Evolutionary conservation across 1,284 basidiomycete species (phyloP).

Genomic region (Taiwanofungus camphoratus): DNA sequence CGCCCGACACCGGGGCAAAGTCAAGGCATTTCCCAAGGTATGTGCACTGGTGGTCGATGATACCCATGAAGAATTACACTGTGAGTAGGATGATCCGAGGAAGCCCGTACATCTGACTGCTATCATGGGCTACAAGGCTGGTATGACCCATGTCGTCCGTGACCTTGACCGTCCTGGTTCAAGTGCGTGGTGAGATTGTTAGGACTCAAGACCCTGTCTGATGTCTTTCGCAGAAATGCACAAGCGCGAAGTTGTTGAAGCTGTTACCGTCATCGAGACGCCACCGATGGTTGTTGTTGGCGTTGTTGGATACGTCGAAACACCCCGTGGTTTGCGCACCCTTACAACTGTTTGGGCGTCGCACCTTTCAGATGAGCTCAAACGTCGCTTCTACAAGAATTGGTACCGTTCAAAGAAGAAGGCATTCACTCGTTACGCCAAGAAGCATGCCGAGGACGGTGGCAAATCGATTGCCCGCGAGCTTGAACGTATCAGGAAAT

Average conservation of each 20-base stretch:
- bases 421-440: conserved; percentile 98
- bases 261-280: conserved; percentile 94
- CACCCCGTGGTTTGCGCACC: conserved; percentile 94
- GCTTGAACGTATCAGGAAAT: conserved; percentile 99
- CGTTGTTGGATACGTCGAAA: conserved; percentile 99
- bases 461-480: conserved; percentile 93
- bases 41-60: conserved; percentile 15
- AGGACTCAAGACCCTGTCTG: not conserved
- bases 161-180: conserved; percentile 99
- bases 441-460: conserved; percentile 96
- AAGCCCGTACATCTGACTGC: conserved; percentile 99
- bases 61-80: not conserved
- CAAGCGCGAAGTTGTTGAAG: conserved; percentile 99
- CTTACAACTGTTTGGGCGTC: conserved; percentile 82
- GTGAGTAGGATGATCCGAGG: conserved; percentile 91
- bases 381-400: conserved; percentile 99
- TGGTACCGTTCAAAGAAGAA: conserved; percentile 99
- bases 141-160: conserved; percentile 99
- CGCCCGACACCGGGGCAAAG: conserved; percentile 94
- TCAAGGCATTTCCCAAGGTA: conserved; percentile 97
- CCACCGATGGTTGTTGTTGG: conserved; percentile 97
- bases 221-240: conserved; percentile 76
- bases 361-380: conserved; percentile 85
- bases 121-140: conserved; percentile 99
- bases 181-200: conserved; percentile 52